Evolutionary conservation across 495 filamentous ascomycete species (phyloP), one percentile per base, ranked within the genome.

Genomic region (Neurospora sp.): DNA sequence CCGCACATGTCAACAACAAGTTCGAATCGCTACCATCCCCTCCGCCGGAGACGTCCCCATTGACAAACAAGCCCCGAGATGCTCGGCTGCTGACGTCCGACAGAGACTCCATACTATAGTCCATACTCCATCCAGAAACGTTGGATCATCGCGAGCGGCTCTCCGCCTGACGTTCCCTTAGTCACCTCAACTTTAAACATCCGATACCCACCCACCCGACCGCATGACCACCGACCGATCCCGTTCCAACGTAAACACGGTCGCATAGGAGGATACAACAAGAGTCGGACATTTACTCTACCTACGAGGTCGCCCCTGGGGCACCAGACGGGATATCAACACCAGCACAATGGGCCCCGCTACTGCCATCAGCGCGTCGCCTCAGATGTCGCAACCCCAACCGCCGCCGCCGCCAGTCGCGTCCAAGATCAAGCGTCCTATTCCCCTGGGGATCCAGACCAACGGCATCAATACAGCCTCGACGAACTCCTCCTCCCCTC

Each of bases 361-460:
- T 62, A 62, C 44, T 73, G 73, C 71, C 70, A 69, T 73, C 76
- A 75, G 41, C 71, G 31, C 66, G 70, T 66, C 70, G 42, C 38
- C 12, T 39, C 69, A 31, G 70, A 86, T 86, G 85, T 82, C 84
- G 75, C 84, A 62, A 62, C 54, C 54, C 27, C 85, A 41, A 75
- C 84, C 69, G 78, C 82, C 59, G 69, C 83, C 79, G 39, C 88
- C 87, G 75, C 86, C 87, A 16, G 82, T 85, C 77, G 81, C 88
- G 72, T 86, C 86, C 76, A 93, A 93, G 81, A 89, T 91, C 77
- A 93, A 93, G 82, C 91, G 91, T 40, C 91, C 91, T 73, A 85
- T 89, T 74, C 90, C 90, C 72, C 90, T 90, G 70, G 88, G 89
- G 59, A 84, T 89, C 70, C 90, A 92, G 77, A 86, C 89, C 77